Evolutionary conservation across 768 basidiomycete species (phyloP).

Genomic region (Naganishia friedmannii): DNA sequence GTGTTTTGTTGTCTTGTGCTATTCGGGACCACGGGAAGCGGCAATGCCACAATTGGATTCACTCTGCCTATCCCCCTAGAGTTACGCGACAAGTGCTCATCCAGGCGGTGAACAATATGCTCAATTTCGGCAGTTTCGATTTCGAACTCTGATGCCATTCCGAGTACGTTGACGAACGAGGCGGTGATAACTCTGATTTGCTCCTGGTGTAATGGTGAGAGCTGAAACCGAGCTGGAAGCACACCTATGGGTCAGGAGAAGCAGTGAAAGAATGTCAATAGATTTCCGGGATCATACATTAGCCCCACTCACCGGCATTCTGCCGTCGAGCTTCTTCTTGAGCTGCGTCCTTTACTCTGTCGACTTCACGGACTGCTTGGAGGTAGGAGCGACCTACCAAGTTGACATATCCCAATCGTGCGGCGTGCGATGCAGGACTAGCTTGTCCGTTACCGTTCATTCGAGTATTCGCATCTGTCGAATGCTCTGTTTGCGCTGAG

Average conservation of each 20-base stretch:
- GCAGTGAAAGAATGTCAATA: not conserved
- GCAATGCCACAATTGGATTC: not conserved
- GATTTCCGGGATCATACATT: not conserved
- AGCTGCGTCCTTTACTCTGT: not conserved
- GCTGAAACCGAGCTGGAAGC: not conserved
- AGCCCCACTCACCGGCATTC: conserved; percentile 4
- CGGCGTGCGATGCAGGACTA: too few species aligned
- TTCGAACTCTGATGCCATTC: not conserved
- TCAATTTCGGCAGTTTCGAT: not conserved
- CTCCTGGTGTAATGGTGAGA: not conserved
- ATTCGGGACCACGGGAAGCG: not conserved
- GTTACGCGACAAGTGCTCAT: not conserved
- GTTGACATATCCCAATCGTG: conserved; percentile 3
- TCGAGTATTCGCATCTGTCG: conserved; percentile 19
- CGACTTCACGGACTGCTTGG: not conserved
- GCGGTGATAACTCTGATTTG: not conserved
- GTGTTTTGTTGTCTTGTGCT: not conserved
- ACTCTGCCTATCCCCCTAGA: not conserved
- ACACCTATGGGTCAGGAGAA: not conserved
- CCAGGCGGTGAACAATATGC: not conserved
- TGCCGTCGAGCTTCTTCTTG: not conserved
- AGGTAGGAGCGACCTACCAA: conserved; percentile 6
- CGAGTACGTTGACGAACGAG: not conserved
- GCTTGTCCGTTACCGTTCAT: too few species aligned
- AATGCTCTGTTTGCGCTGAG: not conserved